A percentile compares a stretch with the other conserved stretches of the same genome.
Evolutionary conservation across 225 moss, liverwort and hornwort genomes (phyloP).

Genomic region (Polytrichum commune): DNA sequence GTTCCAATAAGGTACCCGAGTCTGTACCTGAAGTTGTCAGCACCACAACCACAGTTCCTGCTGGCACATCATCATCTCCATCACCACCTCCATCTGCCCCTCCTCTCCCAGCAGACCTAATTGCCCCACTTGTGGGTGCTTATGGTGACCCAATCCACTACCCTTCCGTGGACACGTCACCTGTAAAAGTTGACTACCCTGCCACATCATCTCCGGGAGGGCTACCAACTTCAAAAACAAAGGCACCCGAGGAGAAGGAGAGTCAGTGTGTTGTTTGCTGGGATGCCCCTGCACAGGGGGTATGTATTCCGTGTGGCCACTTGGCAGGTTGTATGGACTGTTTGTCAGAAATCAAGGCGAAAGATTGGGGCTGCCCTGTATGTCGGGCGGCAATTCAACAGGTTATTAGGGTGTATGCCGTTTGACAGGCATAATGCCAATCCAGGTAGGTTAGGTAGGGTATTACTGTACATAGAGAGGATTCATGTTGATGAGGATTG

Average conservation of each 20-base stretch:
- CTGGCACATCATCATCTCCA: constrained; percentile 12
- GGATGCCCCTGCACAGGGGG: constrained; percentile 85
- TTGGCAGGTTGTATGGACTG: constrained; percentile 92
- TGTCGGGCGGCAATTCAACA: constrained; percentile 84
- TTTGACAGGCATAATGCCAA: constrained; percentile 25
- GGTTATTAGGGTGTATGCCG: constrained; percentile 79
- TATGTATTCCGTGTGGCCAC: constrained; percentile 96
- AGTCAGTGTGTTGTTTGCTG: constrained; percentile 89
- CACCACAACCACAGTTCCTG: not conserved
- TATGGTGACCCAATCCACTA: constrained; percentile 43
- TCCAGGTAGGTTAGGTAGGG: not conserved
- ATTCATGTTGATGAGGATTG: not conserved
- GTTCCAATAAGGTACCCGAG: constrained; percentile 3
- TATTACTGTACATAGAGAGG: too few species aligned
- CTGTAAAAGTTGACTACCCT: constrained; percentile 32
- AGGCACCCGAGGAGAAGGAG: constrained; percentile 45
- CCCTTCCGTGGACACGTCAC: constrained; percentile 62
- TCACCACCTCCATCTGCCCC: constrained; percentile 69
- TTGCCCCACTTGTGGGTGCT: constrained; percentile 2
- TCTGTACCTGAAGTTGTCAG: not conserved
- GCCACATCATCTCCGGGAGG: constrained; percentile 16
- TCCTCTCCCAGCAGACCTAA: constrained; percentile 50
- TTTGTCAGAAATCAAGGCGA: constrained; percentile 73
- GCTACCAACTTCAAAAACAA: constrained; percentile 4
- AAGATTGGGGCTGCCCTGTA: constrained; percentile 90